Evolutionary conservation across 192 early-diverging fungal species (phyloP).

Genomic region (Podila epicladia): DNA sequence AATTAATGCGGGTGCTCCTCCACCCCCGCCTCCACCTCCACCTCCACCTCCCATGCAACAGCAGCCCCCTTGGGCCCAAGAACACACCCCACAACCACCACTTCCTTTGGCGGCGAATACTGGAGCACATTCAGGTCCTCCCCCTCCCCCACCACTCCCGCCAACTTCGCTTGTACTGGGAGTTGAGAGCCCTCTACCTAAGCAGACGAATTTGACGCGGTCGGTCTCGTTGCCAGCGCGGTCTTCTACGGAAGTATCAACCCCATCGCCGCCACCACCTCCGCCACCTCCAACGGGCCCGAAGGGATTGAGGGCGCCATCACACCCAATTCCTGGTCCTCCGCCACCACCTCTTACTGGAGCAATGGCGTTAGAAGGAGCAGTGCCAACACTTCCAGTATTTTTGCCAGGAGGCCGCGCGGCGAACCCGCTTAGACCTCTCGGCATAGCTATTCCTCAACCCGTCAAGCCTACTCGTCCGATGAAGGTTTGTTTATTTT

Average conservation of each 20-base stretch:
- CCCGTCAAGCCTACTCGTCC: constrained; percentile 44
- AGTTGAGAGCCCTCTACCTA: background rate
- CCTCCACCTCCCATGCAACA: constrained; percentile 16
- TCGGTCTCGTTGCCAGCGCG: background rate
- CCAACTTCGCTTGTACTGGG: constrained; percentile 1
- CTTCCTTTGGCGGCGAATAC: background rate
- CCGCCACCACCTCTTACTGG: constrained; percentile 5
- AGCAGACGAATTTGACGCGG: background rate
- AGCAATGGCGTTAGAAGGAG: constrained; percentile 33
- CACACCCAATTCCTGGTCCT: constrained; percentile 28
- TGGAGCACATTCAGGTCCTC: constrained; percentile 3
- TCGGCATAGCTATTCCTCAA: constrained; percentile 36
- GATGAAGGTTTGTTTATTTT: constrained; percentile 34
- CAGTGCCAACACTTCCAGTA: constrained; percentile 33
- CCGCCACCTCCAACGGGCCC: background rate
- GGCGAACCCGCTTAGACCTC: constrained; percentile 29
- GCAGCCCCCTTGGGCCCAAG: background rate
- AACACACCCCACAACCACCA: background rate
- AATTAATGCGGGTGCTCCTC: background rate
- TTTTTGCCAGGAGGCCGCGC: constrained; percentile 29
- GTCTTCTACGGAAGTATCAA: background rate
- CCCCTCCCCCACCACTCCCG: constrained; percentile 25
- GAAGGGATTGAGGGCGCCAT: background rate
- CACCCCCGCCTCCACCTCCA: constrained; percentile 28
- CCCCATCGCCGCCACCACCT: background rate